Evolutionary conservation across 768 basidiomycete species (phyloP).

Genomic region (Hygrophorus russula): DNA sequence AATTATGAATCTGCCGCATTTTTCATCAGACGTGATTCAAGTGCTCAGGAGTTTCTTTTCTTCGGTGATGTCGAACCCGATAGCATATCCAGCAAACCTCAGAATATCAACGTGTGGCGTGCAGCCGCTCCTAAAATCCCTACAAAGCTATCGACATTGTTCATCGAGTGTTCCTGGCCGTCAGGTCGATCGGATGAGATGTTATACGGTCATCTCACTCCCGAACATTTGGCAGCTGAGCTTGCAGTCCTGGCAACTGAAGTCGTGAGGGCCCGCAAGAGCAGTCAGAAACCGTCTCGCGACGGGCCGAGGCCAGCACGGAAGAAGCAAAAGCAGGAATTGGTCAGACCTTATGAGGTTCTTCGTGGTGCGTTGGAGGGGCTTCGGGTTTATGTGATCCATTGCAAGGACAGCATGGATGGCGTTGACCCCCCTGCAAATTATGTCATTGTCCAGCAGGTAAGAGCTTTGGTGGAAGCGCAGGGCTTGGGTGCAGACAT

Average conservation of each 20-base stretch:
- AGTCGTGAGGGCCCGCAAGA: slow-evolving; percentile 36
- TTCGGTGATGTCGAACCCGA: slow-evolving; percentile 94
- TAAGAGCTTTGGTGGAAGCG: slow-evolving; percentile 47
- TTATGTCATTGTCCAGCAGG: slow-evolving; percentile 64
- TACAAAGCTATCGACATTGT: slow-evolving; percentile 59
- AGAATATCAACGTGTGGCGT: slow-evolving; percentile 68
- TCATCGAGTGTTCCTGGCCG: slow-evolving; percentile 92
- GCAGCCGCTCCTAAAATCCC: slow-evolving; percentile 71
- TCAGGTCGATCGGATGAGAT: slow-evolving; percentile 52
- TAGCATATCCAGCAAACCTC: slow-evolving; percentile 45
- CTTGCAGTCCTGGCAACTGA: slow-evolving; percentile 58
- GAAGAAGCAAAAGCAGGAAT: slow-evolving; percentile 28
- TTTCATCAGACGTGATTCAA: slow-evolving; percentile 63
- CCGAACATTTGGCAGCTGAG: slow-evolving; percentile 70
- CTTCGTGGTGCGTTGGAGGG: slow-evolving; percentile 44
- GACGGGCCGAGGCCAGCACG: slow-evolving; percentile 18
- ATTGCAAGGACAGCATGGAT: slow-evolving; percentile 75
- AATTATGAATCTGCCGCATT: slow-evolving; percentile 75
- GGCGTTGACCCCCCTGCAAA: slow-evolving; percentile 38
- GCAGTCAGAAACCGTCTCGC: slow-evolving; percentile 14
- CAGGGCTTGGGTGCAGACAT: slow-evolving; percentile 63
- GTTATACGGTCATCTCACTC: slow-evolving; percentile 82
- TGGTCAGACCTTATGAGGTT: slow-evolving; percentile 28
- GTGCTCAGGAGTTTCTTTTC: slow-evolving; percentile 69
- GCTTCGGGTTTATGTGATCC: slow-evolving; percentile 66